Conservation (phyloP, 495 filamentous ascomycete genomes). For the Cetradonia linearis region DNA sequence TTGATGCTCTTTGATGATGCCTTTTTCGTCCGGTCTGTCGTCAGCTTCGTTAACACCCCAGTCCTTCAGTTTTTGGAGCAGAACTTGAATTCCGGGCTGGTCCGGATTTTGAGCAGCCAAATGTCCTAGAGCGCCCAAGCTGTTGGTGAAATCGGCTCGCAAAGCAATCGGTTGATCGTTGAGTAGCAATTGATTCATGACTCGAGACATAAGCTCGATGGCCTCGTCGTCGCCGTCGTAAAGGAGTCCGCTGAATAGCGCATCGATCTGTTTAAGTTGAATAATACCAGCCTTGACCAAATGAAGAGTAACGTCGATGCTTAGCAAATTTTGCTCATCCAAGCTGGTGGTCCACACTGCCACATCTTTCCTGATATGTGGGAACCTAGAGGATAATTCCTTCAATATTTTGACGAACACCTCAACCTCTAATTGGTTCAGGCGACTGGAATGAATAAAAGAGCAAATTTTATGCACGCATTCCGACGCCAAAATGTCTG, state of each 20-base stretch:
- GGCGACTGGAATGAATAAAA: constrained; percentile 51
- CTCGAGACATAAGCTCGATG: constrained; percentile 60
- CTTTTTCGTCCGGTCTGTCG: constrained; percentile 39
- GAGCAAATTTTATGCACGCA: constrained; percentile 63
- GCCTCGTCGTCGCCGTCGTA: constrained; percentile 54
- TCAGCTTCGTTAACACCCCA: constrained; percentile 47
- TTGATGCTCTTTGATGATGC: constrained; percentile 57
- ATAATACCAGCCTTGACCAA: constrained; percentile 65
- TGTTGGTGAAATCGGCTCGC: constrained; percentile 76
- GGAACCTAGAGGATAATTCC: constrained; percentile 68
- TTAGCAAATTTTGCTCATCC: constrained; percentile 67
- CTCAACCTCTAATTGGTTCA: constrained; percentile 62
- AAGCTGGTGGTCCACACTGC: constrained; percentile 60
- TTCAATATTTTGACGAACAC: constrained; percentile 72
- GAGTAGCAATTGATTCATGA: constrained; percentile 68
- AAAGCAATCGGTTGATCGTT: constrained; percentile 65
- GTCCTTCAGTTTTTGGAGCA: constrained; percentile 62
- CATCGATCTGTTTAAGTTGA: constrained; percentile 72
- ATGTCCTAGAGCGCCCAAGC: constrained; percentile 65
- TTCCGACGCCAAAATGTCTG: constrained; percentile 55
- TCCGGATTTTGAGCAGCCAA: constrained; percentile 70
- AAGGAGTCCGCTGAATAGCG: constrained; percentile 61
- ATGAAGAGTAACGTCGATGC: constrained; percentile 62
- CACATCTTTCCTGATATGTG: constrained; percentile 60
- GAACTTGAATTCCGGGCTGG: constrained; percentile 50